Conservation (phyloP, 352 stramenopile species). For the Thalassiosira hispida region DNA sequence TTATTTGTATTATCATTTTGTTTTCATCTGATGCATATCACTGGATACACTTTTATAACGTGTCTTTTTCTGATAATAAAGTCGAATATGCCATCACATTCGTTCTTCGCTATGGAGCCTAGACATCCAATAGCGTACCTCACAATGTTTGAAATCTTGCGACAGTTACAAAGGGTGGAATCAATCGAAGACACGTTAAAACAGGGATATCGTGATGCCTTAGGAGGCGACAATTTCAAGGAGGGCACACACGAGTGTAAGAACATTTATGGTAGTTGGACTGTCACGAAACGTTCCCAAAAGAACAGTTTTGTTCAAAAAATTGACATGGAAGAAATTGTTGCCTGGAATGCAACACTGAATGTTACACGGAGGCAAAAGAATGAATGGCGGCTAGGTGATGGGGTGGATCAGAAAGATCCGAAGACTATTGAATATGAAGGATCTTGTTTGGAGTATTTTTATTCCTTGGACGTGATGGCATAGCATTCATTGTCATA, state of each 20-base stretch:
- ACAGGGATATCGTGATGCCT: conserved; percentile 26
- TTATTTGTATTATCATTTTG: too few relatives aligned
- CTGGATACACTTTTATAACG: too few relatives aligned
- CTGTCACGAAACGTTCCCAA: conserved; percentile 17
- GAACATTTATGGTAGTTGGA: conserved; percentile 17
- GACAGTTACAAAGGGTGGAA: conserved; percentile 39
- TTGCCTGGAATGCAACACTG: conserved; percentile 21
- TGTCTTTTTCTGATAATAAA: too few relatives aligned
- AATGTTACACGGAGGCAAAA: conserved; percentile 23
- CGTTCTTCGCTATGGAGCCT: too few relatives aligned
- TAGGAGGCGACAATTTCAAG: conserved; percentile 11
- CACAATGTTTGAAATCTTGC: conserved; percentile 45
- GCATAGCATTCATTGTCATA: too few relatives aligned
- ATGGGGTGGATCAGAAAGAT: conserved; percentile 20
- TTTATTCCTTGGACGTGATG: conserved; percentile 9
- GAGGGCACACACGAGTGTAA: conserved; percentile 23
- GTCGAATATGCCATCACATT: too few relatives aligned
- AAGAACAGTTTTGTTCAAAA: background rate
- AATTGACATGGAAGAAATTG: conserved; percentile 8
- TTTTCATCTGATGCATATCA: too few relatives aligned
- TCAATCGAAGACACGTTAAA: conserved; percentile 46
- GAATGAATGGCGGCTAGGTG: too few relatives aligned
- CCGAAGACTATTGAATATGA: conserved; percentile 5
- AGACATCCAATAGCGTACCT: conserved; percentile 48
- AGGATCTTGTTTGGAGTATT: conserved; percentile 29